phyloP scores from a whole-genome alignment of 192 early-diverging fungal genomes.

The Martensiomyces pterosporus region DNA sequence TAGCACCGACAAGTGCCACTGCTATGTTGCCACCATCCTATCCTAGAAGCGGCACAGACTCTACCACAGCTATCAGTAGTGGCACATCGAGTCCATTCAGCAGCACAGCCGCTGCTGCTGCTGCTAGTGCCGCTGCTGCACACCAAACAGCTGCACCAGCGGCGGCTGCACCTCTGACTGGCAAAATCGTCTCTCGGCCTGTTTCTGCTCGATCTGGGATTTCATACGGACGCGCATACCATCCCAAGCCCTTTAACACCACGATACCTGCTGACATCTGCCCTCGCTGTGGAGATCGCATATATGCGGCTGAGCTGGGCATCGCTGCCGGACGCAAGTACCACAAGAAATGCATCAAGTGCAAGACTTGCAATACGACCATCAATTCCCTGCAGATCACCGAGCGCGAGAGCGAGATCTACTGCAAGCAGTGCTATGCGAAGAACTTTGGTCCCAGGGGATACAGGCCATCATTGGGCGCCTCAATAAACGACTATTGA shows the following conservation, averaged over 20 bases:
- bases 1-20: not conserved
- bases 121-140: conserved; percentile 26
- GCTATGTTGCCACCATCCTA: too few relatives aligned
- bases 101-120: conserved; percentile 35
- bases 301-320: conserved; percentile 46
- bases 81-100: too few relatives aligned
- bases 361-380: conserved; percentile 32
- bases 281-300: conserved; percentile 39
- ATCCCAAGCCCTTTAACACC: conserved; percentile 19
- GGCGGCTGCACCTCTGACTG: conserved; percentile 5
- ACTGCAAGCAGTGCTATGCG: conserved; percentile 49
- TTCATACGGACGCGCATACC: conserved; percentile 32
- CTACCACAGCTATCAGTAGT: not conserved
- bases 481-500: conserved; percentile 35
- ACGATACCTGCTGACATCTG: conserved; percentile 36
- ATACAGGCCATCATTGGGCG: conserved; percentile 23
- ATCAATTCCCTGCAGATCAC: conserved; percentile 42
- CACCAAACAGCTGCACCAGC: not conserved
- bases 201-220: conserved; percentile 23
- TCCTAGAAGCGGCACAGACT: not conserved
- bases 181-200: conserved; percentile 9
- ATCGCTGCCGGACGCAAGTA: conserved; percentile 49
- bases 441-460: conserved; percentile 49
- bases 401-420: conserved; percentile 48
- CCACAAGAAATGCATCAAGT: conserved; percentile 46